A percentile compares a stretch with the other conserved stretches of the same genome.
phyloP scores from a whole-genome alignment of 2,329 filamentous ascomycete genomes.

The Ophiostoma fasciatum region DNA sequence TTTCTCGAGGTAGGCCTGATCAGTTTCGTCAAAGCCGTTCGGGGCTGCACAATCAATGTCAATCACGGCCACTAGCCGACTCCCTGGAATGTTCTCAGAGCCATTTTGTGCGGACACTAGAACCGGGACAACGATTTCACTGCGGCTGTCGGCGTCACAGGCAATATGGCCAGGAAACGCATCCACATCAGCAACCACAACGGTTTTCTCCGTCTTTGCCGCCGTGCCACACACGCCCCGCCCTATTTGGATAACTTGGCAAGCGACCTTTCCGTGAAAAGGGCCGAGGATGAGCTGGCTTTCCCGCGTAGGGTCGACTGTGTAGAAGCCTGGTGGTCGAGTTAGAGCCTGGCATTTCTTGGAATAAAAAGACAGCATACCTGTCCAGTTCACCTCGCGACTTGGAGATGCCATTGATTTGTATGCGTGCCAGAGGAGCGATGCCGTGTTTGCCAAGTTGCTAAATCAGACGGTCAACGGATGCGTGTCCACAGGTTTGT shows the following conservation, averaged over 20 bases:
- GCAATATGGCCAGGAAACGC: slow-evolving; percentile 68
- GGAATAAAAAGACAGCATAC: slow-evolving; percentile 20
- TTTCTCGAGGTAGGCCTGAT: slow-evolving; percentile 49
- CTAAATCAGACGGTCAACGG: slow-evolving; percentile 24
- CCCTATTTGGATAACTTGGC: slow-evolving; percentile 60
- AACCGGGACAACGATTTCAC: slow-evolving; percentile 72
- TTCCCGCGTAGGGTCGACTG: slow-evolving; percentile 30
- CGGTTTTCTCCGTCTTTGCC: slow-evolving; percentile 43
- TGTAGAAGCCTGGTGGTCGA: slow-evolving; percentile 76
- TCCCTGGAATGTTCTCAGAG: neutral
- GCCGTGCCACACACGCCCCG: slow-evolving; percentile 64
- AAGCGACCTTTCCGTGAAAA: slow-evolving; percentile 69
- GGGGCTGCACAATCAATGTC: slow-evolving; percentile 61
- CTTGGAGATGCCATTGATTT: slow-evolving; percentile 55
- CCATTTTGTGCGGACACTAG: slow-evolving; percentile 16
- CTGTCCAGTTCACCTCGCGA: slow-evolving; percentile 61
- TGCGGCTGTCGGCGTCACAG: slow-evolving; percentile 60
- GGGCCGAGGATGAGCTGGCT: slow-evolving; percentile 57
- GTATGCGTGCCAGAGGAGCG: slow-evolving; percentile 66
- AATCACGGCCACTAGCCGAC: slow-evolving; percentile 44
- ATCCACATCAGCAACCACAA: slow-evolving; percentile 57
- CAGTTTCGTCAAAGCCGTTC: slow-evolving; percentile 54
- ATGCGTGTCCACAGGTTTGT: neutral
- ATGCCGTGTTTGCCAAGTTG: slow-evolving; percentile 62
- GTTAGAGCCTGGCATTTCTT: no score